Conservation (phyloP, 1,284 basidiomycete species). For the Ustilago esculenta region DNA sequence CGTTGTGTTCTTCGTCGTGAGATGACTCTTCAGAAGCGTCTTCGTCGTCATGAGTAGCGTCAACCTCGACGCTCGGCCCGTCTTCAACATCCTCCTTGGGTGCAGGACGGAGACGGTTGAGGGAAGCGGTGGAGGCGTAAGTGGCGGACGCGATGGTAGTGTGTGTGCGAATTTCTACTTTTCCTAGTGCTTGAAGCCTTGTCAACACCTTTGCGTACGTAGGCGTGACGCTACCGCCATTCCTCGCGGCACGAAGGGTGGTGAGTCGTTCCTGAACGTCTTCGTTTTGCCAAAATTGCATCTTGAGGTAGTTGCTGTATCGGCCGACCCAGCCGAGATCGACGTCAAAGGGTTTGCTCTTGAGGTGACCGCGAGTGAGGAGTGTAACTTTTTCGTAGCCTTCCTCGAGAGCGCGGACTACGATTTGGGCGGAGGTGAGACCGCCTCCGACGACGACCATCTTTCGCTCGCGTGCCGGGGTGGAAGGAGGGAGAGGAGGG, state of each 20-base stretch:
- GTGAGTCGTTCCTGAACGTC: constrained; percentile 44
- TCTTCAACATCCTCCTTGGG: not conserved
- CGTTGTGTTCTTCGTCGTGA: not conserved
- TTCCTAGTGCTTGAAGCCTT: constrained; percentile 44
- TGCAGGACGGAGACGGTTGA: not conserved
- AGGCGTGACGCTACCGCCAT: constrained; percentile 66
- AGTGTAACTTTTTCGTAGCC: constrained; percentile 64
- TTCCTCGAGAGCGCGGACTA: constrained; percentile 56
- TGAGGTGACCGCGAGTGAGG: constrained; percentile 62
- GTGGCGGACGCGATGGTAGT: constrained; percentile 43
- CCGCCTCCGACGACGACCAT: constrained; percentile 67
- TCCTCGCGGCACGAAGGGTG: constrained; percentile 57
- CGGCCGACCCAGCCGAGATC: constrained; percentile 62
- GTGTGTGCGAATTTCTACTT: constrained; percentile 52
- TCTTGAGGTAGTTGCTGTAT: constrained; percentile 61
- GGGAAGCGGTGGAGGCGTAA: constrained; percentile 4
- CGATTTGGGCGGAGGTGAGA: constrained; percentile 67
- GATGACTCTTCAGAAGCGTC: no score
- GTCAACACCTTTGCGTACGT: constrained; percentile 55
- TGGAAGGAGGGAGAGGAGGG: constrained; percentile 19
- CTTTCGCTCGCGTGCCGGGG: constrained; percentile 1
- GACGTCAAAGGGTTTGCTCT: constrained; percentile 66
- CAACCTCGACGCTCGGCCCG: no score
- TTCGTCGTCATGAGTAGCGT: no score
- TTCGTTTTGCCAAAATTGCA: constrained; percentile 65